Percentiles rank a stretch among this genome's conserved stretches.
These are phyloP conservation scores for Yarrowia yakushimensis DNA, from an alignment of 805 yeast genomes.

Conservation along the genomic window DNA sequence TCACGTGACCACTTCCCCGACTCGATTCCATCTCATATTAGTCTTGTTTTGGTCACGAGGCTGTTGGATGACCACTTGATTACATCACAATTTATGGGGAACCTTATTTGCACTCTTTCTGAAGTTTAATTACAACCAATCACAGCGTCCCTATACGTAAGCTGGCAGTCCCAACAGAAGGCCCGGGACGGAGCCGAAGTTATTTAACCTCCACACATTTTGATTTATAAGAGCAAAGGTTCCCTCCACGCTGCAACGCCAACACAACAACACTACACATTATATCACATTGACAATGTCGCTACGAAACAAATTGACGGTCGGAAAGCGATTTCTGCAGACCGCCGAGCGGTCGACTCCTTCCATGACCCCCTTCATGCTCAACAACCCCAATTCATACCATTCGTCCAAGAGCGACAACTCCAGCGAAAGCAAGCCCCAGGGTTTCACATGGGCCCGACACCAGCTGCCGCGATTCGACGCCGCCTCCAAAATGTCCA, in stretches of 20 bases:
- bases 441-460: slow-evolving; percentile 14
- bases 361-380: slow-evolving; percentile 22
- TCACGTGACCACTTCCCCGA: too few relatives aligned
- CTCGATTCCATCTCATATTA: not conserved
- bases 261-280: not conserved
- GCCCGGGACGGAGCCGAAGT: slow-evolving; percentile 22
- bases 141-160: not conserved
- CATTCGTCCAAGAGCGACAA: slow-evolving; percentile 11
- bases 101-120: not conserved
- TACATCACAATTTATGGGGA: not conserved
- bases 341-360: slow-evolving; percentile 25
- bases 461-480: slow-evolving; percentile 22
- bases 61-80: not conserved
- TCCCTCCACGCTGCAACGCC: not conserved
- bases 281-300: not conserved
- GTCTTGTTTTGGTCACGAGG: not conserved
- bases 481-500: not conserved
- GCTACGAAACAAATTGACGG: not conserved
- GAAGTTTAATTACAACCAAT: not conserved
- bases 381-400: slow-evolving; percentile 21
- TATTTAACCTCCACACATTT: slow-evolving; percentile 13
- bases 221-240: slow-evolving; percentile 18
- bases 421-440: not conserved
- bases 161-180: not conserved
- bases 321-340: slow-evolving; percentile 21